Percentiles rank a stretch among this genome's conserved stretches.
Conservation (phyloP, 208 protist genomes). For the Acanthamoeba castellanii region DNA sequence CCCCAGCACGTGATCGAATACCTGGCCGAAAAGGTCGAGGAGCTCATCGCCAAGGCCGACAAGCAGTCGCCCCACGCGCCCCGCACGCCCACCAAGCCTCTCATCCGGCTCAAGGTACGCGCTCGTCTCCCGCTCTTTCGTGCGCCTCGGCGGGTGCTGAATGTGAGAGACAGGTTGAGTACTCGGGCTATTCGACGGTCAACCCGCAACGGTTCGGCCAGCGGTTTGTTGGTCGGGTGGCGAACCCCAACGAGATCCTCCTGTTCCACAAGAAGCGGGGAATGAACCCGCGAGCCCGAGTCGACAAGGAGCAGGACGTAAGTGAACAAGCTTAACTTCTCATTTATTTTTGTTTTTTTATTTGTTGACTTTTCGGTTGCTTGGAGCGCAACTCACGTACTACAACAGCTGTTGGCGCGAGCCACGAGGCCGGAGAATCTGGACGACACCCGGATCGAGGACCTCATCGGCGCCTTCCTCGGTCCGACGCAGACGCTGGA, state of each 20-base stretch:
- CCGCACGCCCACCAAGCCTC: conserved; percentile 47
- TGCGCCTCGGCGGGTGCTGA: conserved; percentile 42
- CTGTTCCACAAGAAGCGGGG: conserved; percentile 81
- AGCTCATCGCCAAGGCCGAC: conserved; percentile 82
- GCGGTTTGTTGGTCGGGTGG: conserved; percentile 85
- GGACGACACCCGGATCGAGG: conserved; percentile 76
- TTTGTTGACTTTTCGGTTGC: neutral
- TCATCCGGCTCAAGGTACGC: conserved; percentile 79
- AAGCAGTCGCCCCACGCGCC: conserved; percentile 57
- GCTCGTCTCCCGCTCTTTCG: too few relatives aligned
- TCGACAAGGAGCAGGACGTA: conserved; percentile 41
- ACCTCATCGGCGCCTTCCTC: conserved; percentile 78
- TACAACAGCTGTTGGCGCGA: neutral
- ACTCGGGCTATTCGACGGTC: conserved; percentile 83
- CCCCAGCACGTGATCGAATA: conserved; percentile 80
- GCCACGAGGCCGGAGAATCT: neutral
- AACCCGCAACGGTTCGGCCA: conserved; percentile 89
- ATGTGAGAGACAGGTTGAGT: conserved; percentile 83
- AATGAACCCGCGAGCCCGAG: neutral
- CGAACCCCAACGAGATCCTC: conserved; percentile 88
- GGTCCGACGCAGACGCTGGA: conserved; percentile 20
- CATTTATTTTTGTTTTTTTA: neutral
- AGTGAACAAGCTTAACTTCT: neutral
- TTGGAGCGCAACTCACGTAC: too few relatives aligned
- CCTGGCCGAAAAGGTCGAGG: conserved; percentile 82